Conservation (phyloP, 164 flowering plant genomes). For the Tinospora cordifolia region DNA sequence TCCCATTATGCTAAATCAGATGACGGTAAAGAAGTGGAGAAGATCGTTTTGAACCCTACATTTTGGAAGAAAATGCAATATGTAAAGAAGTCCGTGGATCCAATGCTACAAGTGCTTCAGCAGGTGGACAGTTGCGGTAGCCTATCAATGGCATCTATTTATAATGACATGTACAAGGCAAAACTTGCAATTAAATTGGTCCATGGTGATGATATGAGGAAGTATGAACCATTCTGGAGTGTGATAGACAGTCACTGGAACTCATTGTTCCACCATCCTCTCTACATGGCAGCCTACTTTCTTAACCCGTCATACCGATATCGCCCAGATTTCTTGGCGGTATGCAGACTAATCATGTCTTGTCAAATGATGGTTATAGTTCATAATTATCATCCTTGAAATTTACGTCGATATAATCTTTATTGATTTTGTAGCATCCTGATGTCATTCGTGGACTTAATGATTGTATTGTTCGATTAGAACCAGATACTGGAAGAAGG, state of each 20-base stretch:
- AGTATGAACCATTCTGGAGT: conserved; percentile 64
- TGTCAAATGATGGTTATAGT: neutral
- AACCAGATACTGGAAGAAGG: conserved; percentile 49
- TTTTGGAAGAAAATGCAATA: conserved; percentile 82
- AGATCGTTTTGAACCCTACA: conserved; percentile 45
- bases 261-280: conserved; percentile 59
- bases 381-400: neutral
- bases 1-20: conserved; percentile 50
- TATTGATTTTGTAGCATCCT: conserved; percentile 36
- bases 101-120: conserved; percentile 54
- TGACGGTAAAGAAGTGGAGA: conserved; percentile 74
- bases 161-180: conserved; percentile 64
- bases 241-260: conserved; percentile 58
- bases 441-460: conserved; percentile 68
- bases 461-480: conserved; percentile 65
- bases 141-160: conserved; percentile 52
- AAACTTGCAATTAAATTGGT: conserved; percentile 54
- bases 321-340: conserved; percentile 55
- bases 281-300: conserved; percentile 72
- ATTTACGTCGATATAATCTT: neutral
- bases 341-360: conserved; percentile 22
- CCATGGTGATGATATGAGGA: conserved; percentile 59
- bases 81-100: conserved; percentile 51
- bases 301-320: conserved; percentile 73
- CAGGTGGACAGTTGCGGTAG: conserved; percentile 41